Base-by-base conservation (phyloP, 2,329 filamentous ascomycete genomes). In the Alternaria rosae region DNA sequence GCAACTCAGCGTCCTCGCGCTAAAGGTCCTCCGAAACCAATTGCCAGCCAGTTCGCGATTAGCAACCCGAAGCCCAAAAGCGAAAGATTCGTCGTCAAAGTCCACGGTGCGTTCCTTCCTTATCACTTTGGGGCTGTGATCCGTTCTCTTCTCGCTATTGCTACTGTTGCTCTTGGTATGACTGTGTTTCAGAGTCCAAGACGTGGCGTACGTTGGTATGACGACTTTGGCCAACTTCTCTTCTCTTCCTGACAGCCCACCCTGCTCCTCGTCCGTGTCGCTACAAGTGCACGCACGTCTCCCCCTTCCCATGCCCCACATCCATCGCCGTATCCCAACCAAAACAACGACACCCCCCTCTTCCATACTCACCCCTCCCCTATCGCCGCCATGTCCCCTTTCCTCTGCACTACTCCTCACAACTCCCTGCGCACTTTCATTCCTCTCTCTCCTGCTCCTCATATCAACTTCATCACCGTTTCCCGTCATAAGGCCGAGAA, bases 51-150 rank as follows among this genome's bases (percentile, higher is more conserved):
- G 66, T 5, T 48, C 50, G 6, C 47, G 43, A 25, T 78, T 68
- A 13, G 56, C 66, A 11, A 25, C 38, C 9, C 61, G 64, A 3
- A 77, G 53, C 13, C 58, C 53, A 6, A 67, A 44, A 0, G 75
- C 74, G 26, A 78, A 66, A 38, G 64, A 64, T 11, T 61, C 64
- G 57, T 78, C 75, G 57, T 77, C 76, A 35, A 76, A 78, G 21
- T 73, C 70, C 8, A 4, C n/a, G 35, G n/a, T 10, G 35, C 35
- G 35, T 9, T 38, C 35, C 17, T 38, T 38, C 35, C 5, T 38
- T 10, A 3, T 38, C 35, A 38, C 17, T 0, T 6, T 38, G 3
- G 8, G 9, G n/a, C 35, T 38, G 35, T 38, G 35, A 11, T 38
- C 35, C 35, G 11, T 17, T 1, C 35, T 38, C 15, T 38, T 38